Base-by-base conservation (phyloP, 495 filamentous ascomycete genomes). In the Penicillium angulare region DNA sequence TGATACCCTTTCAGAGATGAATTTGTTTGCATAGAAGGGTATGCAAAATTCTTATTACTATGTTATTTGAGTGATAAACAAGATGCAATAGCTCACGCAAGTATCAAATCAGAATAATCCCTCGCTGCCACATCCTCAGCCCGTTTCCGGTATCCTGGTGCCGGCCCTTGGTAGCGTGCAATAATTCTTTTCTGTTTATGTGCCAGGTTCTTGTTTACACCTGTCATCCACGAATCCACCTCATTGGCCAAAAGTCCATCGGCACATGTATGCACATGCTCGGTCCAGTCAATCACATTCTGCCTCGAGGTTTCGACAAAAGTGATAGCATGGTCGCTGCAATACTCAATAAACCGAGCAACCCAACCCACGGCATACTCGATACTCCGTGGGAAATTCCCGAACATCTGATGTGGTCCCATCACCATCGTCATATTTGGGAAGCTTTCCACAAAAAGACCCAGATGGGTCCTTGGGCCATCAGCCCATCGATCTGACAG, bases 181-280 rank as follows among this genome's bases (percentile, higher is more conserved):
- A 70, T 57, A 23, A 60, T 66, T 27, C 67, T 48, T 51, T 65
- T 61, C 48, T 68, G 63, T 50, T 72, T 72, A 33, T 60, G 49
- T 17, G 53, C 53, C 29, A 71, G 32, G 18, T 72, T 70, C 44
- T 62, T 68, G 46, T 72, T 73, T 0, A 71, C 58, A 0, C 68
- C 70, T 1, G 66, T 73, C 68, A 71, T 70, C 70, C 68, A 73
- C 6, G 57, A 63, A 42, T 72, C 67, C 6, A 70, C 63, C 40
- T 72, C 65, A 43, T 68, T 70, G 0, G 65, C 59, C 39, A 72
- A 33, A 22, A 64, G 35, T 0, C 76, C 76, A 15, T 64, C 50
- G n/a, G 56, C 52, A 29, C 59, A 65, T 9, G 39, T 42, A 36
- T 56, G 47, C 13, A 64, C 60, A 55, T 64, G 64, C 21, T 58